Conservation (phyloP, 75 land plant species). For the Pinus taeda region DNA sequence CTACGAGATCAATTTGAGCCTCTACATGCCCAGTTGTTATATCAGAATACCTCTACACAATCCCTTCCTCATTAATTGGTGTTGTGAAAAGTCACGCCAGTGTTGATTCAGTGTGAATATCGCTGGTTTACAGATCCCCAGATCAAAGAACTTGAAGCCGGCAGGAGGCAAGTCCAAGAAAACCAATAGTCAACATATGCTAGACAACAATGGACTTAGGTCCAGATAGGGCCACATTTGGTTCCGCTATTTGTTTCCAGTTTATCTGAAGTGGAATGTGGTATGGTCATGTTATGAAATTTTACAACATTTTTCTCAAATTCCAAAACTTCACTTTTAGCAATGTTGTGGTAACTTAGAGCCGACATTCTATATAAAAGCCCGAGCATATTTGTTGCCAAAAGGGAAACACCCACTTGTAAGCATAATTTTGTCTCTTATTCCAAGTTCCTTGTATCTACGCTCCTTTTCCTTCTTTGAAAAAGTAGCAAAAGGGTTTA, state of each 20-base stretch:
- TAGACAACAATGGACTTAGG: neutral
- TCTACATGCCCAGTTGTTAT: too few relatives aligned
- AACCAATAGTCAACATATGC: neutral
- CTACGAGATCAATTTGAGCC: too few relatives aligned
- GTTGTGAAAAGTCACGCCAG: too few relatives aligned
- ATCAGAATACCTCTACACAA: too few relatives aligned
- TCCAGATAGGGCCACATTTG: neutral
- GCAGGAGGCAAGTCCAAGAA: neutral
- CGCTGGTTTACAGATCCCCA: neutral
- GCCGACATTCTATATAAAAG: constrained; percentile 90
- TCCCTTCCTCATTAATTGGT: too few relatives aligned
- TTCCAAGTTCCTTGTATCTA: constrained; percentile 94
- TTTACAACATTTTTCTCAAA: neutral
- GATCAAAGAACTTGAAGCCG: neutral
- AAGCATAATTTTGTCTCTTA: constrained; percentile 92
- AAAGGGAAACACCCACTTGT: constrained; percentile 95
- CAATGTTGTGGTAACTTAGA: constrained; percentile 49
- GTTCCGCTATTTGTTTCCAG: neutral
- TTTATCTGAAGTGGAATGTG: constrained; percentile 1
- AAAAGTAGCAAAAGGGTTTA: too few relatives aligned
- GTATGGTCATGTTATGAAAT: neutral
- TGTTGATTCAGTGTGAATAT: too few relatives aligned
- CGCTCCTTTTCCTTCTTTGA: constrained; percentile 84
- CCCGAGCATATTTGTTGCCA: constrained; percentile 95
- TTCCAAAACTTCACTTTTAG: constrained; percentile 1